These are phyloP conservation scores for Fusarium avenaceum DNA, from an alignment of 2,329 filamentous ascomycete genomes.

Conservation along the genomic window DNA sequence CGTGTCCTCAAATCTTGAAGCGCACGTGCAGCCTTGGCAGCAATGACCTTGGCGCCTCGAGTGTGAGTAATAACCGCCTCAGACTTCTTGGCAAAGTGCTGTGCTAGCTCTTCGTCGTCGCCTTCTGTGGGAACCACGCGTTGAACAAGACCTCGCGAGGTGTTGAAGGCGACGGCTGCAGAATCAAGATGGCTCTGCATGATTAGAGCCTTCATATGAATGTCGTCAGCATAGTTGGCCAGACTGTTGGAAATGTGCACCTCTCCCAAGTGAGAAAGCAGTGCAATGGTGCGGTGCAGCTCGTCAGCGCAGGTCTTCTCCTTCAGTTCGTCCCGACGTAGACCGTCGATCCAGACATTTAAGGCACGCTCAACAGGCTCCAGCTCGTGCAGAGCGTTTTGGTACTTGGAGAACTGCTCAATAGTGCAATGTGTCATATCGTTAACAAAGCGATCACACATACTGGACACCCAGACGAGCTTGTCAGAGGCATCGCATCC, in stretches of 20 bases:
- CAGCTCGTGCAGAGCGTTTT: constrained; percentile 85
- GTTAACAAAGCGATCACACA: constrained; percentile 87
- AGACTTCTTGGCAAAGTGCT: constrained; percentile 77
- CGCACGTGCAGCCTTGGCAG: constrained; percentile 81
- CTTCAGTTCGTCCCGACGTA: constrained; percentile 87
- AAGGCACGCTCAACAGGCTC: constrained; percentile 91
- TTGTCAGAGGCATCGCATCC: constrained; percentile 88
- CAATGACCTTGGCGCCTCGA: constrained; percentile 85
- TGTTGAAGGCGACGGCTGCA: constrained; percentile 75
- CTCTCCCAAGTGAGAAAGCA: constrained; percentile 88
- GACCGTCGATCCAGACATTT: constrained; percentile 87
- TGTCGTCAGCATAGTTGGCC: constrained; percentile 80
- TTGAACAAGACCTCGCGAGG: constrained; percentile 76
- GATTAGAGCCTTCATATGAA: constrained; percentile 81
- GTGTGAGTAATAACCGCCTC: constrained; percentile 81
- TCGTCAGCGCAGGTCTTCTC: constrained; percentile 85
- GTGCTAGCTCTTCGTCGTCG: constrained; percentile 73
- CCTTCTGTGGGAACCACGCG: constrained; percentile 66
- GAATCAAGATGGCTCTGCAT: constrained; percentile 88
- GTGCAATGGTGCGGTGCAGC: constrained; percentile 84
- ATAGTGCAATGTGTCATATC: constrained; percentile 83
- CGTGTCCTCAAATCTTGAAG: constrained; percentile 82
- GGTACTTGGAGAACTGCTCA: constrained; percentile 82
- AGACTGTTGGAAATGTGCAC: constrained; percentile 79
- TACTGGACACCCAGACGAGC: constrained; percentile 83